A percentile compares a stretch with the other conserved stretches of the same genome.
Conservation (phyloP, 495 filamentous ascomycete species). For the Aspergillus nidulans region DNA sequence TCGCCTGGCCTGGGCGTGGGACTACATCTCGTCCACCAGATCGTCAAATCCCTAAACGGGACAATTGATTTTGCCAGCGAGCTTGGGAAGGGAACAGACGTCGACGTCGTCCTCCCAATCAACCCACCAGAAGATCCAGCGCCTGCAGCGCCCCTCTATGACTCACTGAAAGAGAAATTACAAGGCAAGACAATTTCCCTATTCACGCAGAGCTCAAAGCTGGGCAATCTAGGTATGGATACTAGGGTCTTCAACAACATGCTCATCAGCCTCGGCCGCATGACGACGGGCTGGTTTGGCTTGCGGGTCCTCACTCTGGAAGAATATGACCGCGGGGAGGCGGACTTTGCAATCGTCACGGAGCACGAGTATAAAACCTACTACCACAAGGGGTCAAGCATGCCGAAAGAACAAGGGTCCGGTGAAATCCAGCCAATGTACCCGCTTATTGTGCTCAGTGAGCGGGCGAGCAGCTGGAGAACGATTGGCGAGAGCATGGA, state of each 20-base stretch:
- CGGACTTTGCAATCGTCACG: conserved; percentile 22
- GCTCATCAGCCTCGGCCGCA: conserved; percentile 13
- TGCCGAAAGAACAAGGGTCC: neutral
- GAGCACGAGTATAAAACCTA: conserved; percentile 20
- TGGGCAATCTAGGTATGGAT: conserved; percentile 14
- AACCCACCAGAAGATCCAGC: conserved; percentile 1
- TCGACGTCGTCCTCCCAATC: conserved; percentile 14
- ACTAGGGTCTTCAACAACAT: conserved; percentile 16
- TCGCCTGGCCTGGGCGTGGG: conserved; percentile 13
- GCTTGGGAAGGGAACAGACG: neutral
- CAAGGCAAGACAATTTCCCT: conserved; percentile 18
- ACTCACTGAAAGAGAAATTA: conserved; percentile 1
- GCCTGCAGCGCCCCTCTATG: neutral
- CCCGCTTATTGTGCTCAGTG: conserved; percentile 23
- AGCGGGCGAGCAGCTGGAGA: conserved; percentile 17
- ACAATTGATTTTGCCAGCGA: conserved; percentile 7
- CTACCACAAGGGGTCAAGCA: conserved; percentile 5
- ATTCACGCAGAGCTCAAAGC: conserved; percentile 18
- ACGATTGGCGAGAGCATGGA: conserved; percentile 14
- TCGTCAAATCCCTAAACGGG: conserved; percentile 3
- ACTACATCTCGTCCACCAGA: conserved; percentile 9
- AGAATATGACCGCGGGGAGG: conserved; percentile 13
- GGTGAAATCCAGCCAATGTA: conserved; percentile 9
- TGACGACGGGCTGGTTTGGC: conserved; percentile 31
- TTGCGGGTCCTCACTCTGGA: conserved; percentile 27